Base-by-base conservation (phyloP, 2,329 filamentous ascomycete genomes). In the Podosphaera fusca region DNA sequence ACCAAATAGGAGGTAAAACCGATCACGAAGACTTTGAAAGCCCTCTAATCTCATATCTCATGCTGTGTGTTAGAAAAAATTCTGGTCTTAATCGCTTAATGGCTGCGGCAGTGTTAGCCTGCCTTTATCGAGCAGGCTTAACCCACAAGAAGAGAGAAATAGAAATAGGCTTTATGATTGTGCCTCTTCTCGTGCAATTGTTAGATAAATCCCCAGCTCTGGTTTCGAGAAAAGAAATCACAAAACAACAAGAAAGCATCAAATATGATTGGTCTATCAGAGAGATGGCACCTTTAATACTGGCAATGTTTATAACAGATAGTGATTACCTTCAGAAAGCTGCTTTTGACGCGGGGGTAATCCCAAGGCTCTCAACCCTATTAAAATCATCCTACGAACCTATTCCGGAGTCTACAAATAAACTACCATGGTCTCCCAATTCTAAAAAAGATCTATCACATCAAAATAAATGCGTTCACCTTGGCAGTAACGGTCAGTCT, bases 301-400 rank as follows among this genome's bases (percentile, higher is more conserved):
- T 96, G 57, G 86, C 87, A 14, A 80, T 82, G 51, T 74, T 96
- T 45, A 80, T 95, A 21, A 80, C 81, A 33, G 86, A 92, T 64
- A 87, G 82, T 66, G 80, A 84, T 59, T 76, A 79, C 58, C 74
- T 96, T 56, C 90, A 96, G 69, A 85, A 82, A 63, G 82, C 87
- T 42, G 87, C 88, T 0, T 83, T 82, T 49, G 86, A 95, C 59
- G 78, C 79, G 51, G 74, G 73, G 57, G 77, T 78, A 9, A 75
- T 85, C 56, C 77, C 77, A 56, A 75, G 75, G 56, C 71, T 86
- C 14, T 77, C 81, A 12, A 74, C 78, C 57, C 73, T 84, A 58
- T 69, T 86, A 30, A 84, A 84, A 64, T 74, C 77, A 63, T 78
- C 80, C 0, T 85, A 84, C 63, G 81, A 84, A 60, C 74, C 75